phyloP scores from a whole-genome alignment of 164 flowering plant species.

The Aristolochia californica region DNA sequence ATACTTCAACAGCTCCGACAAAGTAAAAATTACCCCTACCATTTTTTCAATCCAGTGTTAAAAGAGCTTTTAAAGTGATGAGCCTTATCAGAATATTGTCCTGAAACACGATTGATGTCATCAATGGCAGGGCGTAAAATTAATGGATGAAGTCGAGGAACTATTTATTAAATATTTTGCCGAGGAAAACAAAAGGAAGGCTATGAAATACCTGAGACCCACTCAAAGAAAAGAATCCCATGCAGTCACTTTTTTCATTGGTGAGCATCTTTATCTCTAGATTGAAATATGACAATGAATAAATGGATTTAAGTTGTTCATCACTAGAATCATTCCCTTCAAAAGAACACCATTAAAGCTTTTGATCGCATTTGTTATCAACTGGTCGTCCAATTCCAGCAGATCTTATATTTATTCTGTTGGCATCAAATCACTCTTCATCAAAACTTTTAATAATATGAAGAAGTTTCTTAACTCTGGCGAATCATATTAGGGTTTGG shows the following conservation, averaged over 20 bases:
- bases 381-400: neutral
- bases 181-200: constrained; percentile 58
- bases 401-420: too few species aligned
- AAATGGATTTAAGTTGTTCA: too few species aligned
- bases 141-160: constrained; percentile 85
- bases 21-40: too few species aligned
- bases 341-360: too few species aligned
- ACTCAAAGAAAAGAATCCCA: constrained; percentile 79
- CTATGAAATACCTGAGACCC: constrained; percentile 85
- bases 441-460: too few species aligned
- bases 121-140: constrained; percentile 49
- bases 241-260: constrained; percentile 79
- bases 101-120: neutral
- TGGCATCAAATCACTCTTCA: too few species aligned
- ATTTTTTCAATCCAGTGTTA: neutral
- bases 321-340: too few species aligned
- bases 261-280: constrained; percentile 17
- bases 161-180: constrained; percentile 67
- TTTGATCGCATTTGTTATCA: neutral
- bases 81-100: neutral
- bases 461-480: too few species aligned
- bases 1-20: constrained; percentile 89
- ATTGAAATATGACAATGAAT: too few species aligned
- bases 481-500: too few species aligned
- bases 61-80: neutral